Conservation (phyloP, 495 filamentous ascomycete species). For the Acidiella bohemica region DNA sequence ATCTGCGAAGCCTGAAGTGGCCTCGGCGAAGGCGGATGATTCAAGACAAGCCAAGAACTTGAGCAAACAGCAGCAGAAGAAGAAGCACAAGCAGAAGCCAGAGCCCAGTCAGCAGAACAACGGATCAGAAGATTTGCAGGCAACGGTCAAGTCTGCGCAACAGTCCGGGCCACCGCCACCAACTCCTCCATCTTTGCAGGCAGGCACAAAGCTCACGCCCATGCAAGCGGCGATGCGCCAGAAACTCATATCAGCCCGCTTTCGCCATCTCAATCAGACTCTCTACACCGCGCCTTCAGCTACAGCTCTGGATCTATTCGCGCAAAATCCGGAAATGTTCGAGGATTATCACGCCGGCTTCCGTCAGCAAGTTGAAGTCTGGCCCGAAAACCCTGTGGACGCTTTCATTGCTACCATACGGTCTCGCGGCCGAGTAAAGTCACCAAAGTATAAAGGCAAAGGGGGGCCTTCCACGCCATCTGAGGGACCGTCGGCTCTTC, state of each 20-base stretch:
- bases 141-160: not conserved
- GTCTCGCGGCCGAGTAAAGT: slow-evolving; percentile 37
- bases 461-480: not conserved
- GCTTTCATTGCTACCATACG: slow-evolving; percentile 58
- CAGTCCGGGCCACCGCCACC: slow-evolving; percentile 17
- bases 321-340: slow-evolving; percentile 74
- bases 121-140: slow-evolving; percentile 21
- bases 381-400: slow-evolving; percentile 92
- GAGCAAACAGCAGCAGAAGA: no score
- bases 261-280: slow-evolving; percentile 92
- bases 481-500: not conserved
- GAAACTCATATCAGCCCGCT: slow-evolving; percentile 85
- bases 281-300: slow-evolving; percentile 83
- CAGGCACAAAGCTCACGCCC: slow-evolving; percentile 56
- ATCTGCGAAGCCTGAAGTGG: slow-evolving; percentile 15
- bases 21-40: slow-evolving; percentile 24
- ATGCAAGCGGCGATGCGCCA: slow-evolving; percentile 85
- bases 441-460: slow-evolving; percentile 21
- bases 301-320: slow-evolving; percentile 65
- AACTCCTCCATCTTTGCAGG: slow-evolving; percentile 27
- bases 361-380: slow-evolving; percentile 80
- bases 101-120: slow-evolving; percentile 9
- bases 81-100: slow-evolving; percentile 18
- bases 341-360: slow-evolving; percentile 90
- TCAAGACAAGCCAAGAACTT: no score